Evolutionary conservation across 495 filamentous ascomycete species (phyloP).

Genomic region (Arthonia radiata): DNA sequence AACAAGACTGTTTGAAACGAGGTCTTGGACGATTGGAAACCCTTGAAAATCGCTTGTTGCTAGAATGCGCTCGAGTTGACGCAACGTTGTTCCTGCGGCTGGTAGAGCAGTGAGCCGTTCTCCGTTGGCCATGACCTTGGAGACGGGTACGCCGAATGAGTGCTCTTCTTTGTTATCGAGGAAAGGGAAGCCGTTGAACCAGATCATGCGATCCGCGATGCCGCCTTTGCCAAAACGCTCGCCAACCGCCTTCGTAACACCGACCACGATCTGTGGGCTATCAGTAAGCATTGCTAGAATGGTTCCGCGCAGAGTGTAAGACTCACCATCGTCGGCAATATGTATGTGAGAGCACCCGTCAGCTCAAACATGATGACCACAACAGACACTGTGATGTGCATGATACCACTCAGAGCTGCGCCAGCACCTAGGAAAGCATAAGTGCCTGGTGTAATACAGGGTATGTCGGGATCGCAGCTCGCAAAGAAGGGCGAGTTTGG

Average conservation of each 20-base stretch:
- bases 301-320: neutral
- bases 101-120: constrained; percentile 55
- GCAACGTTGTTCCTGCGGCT: constrained; percentile 45
- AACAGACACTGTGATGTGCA: constrained; percentile 91
- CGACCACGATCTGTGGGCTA: constrained; percentile 60
- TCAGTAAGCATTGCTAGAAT: constrained; percentile 4
- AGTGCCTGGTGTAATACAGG: constrained; percentile 88
- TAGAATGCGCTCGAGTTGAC: constrained; percentile 49
- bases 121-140: constrained; percentile 71
- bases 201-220: constrained; percentile 96
- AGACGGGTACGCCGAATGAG: constrained; percentile 87
- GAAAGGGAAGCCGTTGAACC: constrained; percentile 96
- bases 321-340: constrained; percentile 74
- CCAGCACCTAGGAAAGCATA: constrained; percentile 88
- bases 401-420: constrained; percentile 90
- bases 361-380: constrained; percentile 98
- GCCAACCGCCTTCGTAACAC: constrained; percentile 82
- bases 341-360: constrained; percentile 84
- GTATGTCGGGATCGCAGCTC: constrained; percentile 70
- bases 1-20: constrained; percentile 40
- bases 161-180: constrained; percentile 97
- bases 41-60: constrained; percentile 73
- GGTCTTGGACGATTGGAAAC: constrained; percentile 74
- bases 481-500: constrained; percentile 67
- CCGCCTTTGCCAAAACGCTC: constrained; percentile 85